A percentile compares a stretch with the other conserved stretches of the same genome.
phyloP scores from a whole-genome alignment of 2,329 filamentous ascomycete genomes.

The Fusarium keratoplasticum region DNA sequence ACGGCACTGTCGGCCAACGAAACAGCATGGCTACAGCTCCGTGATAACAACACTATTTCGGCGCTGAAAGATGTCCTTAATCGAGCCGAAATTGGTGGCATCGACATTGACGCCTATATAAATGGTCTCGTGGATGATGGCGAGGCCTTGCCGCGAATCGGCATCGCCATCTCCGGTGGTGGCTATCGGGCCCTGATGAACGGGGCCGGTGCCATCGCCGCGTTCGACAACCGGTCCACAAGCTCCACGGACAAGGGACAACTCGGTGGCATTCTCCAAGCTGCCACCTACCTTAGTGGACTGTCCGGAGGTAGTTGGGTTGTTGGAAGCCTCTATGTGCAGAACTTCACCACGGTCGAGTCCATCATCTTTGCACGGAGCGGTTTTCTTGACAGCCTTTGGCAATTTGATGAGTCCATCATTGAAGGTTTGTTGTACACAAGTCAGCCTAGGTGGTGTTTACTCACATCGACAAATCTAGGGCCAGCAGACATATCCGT shows the following conservation, averaged over 20 bases:
- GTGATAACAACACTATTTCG: constrained; percentile 75
- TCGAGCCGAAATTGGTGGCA: constrained; percentile 74
- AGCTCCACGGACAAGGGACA: constrained; percentile 62
- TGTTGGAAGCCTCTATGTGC: constrained; percentile 77
- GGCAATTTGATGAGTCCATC: constrained; percentile 33
- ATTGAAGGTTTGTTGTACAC: constrained; percentile 44
- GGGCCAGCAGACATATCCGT: constrained; percentile 17
- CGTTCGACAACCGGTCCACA: constrained; percentile 76
- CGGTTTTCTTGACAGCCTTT: constrained; percentile 30
- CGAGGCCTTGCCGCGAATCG: constrained; percentile 67
- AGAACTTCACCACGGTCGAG: constrained; percentile 79
- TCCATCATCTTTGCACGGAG: constrained; percentile 30
- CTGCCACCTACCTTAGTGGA: constrained; percentile 79
- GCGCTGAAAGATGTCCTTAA: constrained; percentile 77
- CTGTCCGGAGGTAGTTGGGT: constrained; percentile 83
- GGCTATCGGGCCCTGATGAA: constrained; percentile 84
- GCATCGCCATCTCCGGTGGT: constrained; percentile 79
- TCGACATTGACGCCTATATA: constrained; percentile 78
- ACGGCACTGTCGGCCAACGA: constrained; percentile 14
- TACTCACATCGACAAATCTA: neutral
- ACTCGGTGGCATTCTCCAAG: constrained; percentile 79
- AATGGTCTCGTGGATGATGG: constrained; percentile 72
- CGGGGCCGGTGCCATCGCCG: constrained; percentile 78
- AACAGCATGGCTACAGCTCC: constrained; percentile 70
- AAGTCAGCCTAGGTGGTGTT: neutral